Percentiles rank a stretch among this genome's conserved stretches.
phyloP scores from a whole-genome alignment of 2,329 filamentous ascomycete genomes.

The Fusarium pseudoanthophilum region DNA sequence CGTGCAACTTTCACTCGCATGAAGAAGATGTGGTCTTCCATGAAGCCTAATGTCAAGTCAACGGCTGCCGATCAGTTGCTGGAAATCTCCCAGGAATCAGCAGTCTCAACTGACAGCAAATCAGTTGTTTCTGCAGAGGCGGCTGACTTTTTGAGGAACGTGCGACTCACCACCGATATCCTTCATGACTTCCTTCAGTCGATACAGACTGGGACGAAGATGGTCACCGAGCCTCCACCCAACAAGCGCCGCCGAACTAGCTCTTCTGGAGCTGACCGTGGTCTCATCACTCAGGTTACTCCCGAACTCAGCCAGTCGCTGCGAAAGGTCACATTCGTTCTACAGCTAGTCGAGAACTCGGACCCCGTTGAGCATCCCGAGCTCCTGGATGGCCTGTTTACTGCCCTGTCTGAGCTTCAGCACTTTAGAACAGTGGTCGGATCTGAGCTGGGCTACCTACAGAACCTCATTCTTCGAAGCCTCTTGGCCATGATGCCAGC shows the following conservation, averaged over 20 bases:
- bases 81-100: constrained; percentile 64
- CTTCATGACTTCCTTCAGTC: constrained; percentile 78
- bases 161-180: constrained; percentile 78
- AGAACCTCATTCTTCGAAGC: constrained; percentile 84
- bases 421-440: constrained; percentile 83
- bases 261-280: constrained; percentile 72
- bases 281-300: constrained; percentile 69
- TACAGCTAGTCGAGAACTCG: constrained; percentile 88
- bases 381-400: constrained; percentile 83
- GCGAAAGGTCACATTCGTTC: constrained; percentile 82
- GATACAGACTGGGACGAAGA: constrained; percentile 77
- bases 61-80: constrained; percentile 72
- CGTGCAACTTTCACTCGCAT: constrained; percentile 75
- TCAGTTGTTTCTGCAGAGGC: constrained; percentile 66
- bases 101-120: constrained; percentile 47
- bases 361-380: constrained; percentile 79
- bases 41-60: constrained; percentile 72
- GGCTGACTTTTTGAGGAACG: constrained; percentile 76
- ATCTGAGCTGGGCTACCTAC: constrained; percentile 89
- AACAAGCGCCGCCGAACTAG: constrained; percentile 85
- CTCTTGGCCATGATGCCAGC: constrained; percentile 85
- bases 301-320: constrained; percentile 75
- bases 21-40: constrained; percentile 75
- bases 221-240: constrained; percentile 76
- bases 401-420: constrained; percentile 85